These are phyloP conservation scores for Carex arenaria DNA, from an alignment of 202 grass and related monocot species.

Conservation along the genomic window DNA sequence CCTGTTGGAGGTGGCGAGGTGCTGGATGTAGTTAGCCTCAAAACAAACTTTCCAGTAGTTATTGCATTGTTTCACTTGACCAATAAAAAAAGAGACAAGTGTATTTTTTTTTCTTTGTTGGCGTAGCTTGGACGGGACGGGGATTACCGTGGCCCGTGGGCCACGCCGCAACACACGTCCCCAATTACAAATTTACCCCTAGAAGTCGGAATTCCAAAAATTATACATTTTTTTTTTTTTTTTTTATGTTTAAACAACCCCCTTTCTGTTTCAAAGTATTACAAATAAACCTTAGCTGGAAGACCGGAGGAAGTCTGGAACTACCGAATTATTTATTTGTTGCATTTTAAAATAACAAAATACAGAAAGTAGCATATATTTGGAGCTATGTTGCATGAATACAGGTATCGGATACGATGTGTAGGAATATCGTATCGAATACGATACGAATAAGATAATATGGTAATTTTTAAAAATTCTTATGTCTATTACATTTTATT, in stretches of 20 bases:
- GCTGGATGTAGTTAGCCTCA: neutral
- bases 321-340: too few species aligned
- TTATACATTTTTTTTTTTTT: too few species aligned
- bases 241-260: neutral
- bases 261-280: neutral
- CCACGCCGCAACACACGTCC: slow-evolving; percentile 8
- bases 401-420: too few species aligned
- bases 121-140: slow-evolving; percentile 15
- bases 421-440: too few species aligned
- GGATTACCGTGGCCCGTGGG: neutral
- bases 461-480: too few species aligned
- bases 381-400: too few species aligned
- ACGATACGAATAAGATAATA: too few species aligned
- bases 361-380: too few species aligned
- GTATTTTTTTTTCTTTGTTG: neutral
- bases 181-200: neutral
- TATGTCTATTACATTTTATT: too few species aligned
- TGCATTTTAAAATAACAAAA: too few species aligned
- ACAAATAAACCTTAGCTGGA: neutral
- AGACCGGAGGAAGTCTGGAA: too few species aligned
- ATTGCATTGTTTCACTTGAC: neutral
- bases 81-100: neutral
- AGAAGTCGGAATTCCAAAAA: neutral
- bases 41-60: neutral
- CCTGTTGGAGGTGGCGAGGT: too few species aligned